Evolutionary conservation across 2,329 filamentous ascomycete genomes (phyloP).

Genomic region (Clathrospora elynae): DNA sequence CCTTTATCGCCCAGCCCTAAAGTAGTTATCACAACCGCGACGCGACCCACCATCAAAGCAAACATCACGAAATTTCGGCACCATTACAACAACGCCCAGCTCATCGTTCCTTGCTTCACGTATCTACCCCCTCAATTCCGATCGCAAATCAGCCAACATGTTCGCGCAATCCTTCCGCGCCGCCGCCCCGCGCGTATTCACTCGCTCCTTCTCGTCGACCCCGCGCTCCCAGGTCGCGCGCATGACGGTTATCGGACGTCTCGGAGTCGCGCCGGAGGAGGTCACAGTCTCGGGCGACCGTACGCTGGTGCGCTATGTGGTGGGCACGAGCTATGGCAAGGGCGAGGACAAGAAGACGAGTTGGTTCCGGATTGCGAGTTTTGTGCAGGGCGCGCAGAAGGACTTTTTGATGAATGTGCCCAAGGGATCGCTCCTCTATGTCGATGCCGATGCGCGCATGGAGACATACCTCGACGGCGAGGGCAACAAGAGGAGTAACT

Average conservation of each 20-base stretch:
- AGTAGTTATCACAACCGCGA: constrained; percentile 23
- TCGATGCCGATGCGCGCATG: constrained; percentile 82
- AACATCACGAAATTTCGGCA: constrained; percentile 7
- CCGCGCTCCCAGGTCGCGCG: constrained; percentile 68
- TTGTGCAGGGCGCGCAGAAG: constrained; percentile 70
- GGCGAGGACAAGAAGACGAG: constrained; percentile 75
- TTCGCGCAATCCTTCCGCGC: constrained; percentile 53
- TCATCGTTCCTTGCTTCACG: constrained; percentile 6
- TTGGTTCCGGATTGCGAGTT: constrained; percentile 83
- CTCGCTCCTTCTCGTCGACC: constrained; percentile 78
- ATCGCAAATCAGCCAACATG: constrained; percentile 26
- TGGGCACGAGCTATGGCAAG: constrained; percentile 71
- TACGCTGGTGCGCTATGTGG: constrained; percentile 75
- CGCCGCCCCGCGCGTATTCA: constrained; percentile 56
- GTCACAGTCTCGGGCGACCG: constrained; percentile 73
- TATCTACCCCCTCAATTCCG: not conserved
- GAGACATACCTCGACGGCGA: constrained; percentile 66
- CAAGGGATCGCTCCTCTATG: constrained; percentile 81
- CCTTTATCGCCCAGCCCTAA: constrained; percentile 10
- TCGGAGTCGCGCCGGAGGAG: constrained; percentile 79
- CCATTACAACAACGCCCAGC: constrained; percentile 16
- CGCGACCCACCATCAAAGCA: constrained; percentile 18
- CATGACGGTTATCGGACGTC: constrained; percentile 85
- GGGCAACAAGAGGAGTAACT: constrained; percentile 65
- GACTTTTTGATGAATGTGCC: constrained; percentile 74